Base-by-base conservation (phyloP, 257 asterid species). In the Dorcoceras hygrometricum region DNA sequence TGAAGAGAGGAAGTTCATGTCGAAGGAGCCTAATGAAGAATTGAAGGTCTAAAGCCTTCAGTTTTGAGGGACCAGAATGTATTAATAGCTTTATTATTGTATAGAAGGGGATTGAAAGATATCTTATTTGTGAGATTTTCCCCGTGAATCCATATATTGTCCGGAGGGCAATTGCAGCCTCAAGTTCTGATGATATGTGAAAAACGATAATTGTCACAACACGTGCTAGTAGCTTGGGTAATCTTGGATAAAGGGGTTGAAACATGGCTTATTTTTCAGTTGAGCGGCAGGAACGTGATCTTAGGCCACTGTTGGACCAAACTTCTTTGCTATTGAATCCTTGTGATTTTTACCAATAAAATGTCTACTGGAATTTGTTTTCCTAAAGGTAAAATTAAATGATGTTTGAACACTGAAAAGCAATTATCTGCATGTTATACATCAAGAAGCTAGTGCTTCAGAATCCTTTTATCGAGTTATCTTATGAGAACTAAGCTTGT, bases 281-380 rank as follows among this genome's bases (percentile, higher is more conserved):
- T 71, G 28, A 11, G 66, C 73, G 61, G 54, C 73, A 16, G 68
- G 71, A 66, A 32, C 27, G 7, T 71, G 39, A 65, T 39, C 57
- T 46, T 57, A 5, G 48, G 26, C 24, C 32, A 60, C 25, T 61
- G 59, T 46, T 1, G 58, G 24, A 50, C 36, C 36, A 19, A 24
- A 34, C 32, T 28, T 70, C 43, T 29, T 25, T 43, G 5, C 9
- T 20, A 19, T 28, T 8, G 34, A 46, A 46, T 71, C 68, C 20
- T 12, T 18, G 58, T 43, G 62, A 60, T 60, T 29, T 27, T 66
- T 11, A 25, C 36, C 39, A 6, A 20, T 58, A 65, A 34, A 70
- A 29, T 59, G 65, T 69, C 59, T 25, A 4, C 3, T 29, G 10
- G 57, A 20, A 59, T 34, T 66, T 34, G 23, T 18, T 25, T 29